These are phyloP conservation scores for Raffaelea arxii DNA, from an alignment of 2,329 filamentous ascomycete species.

Conservation along the genomic window DNA sequence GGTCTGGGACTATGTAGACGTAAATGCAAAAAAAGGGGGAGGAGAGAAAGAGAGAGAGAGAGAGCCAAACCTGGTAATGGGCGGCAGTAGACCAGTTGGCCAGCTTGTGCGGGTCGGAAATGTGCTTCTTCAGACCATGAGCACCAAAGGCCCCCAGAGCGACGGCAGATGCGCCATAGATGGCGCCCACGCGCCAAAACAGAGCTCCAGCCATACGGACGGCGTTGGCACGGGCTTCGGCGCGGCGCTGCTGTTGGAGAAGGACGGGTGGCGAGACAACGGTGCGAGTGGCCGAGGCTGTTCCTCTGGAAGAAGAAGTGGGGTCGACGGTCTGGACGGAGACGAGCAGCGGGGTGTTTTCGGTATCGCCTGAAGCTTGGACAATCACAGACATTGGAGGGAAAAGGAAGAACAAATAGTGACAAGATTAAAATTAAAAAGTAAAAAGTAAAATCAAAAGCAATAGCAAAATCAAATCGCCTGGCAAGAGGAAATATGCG, in stretches of 20 bases:
- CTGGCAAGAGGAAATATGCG: too few relatives aligned
- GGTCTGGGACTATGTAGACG: background rate
- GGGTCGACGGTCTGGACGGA: conserved; percentile 4
- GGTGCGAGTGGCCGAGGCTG: background rate
- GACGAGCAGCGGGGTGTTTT: conserved; percentile 10
- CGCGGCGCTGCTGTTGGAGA: background rate
- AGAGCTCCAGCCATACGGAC: conserved; percentile 9
- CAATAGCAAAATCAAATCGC: too few relatives aligned
- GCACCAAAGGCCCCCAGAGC: conserved; percentile 57
- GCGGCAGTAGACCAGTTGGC: conserved; percentile 56
- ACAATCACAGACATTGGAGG: conserved; percentile 9
- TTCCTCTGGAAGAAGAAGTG: too few relatives aligned
- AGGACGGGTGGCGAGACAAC: background rate
- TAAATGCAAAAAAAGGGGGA: background rate
- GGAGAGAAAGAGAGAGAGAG: conserved; percentile 1
- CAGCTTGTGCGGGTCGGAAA: conserved; percentile 47
- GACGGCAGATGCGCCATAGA: conserved; percentile 53
- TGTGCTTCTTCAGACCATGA: conserved; percentile 53
- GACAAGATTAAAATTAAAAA: too few relatives aligned
- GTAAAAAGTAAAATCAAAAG: too few relatives aligned
- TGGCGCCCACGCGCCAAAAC: conserved; percentile 53
- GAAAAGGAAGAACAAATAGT: background rate
- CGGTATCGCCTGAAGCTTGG: conserved; percentile 8
- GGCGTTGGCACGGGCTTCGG: background rate
- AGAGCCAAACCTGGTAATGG: conserved; percentile 49